Conservation (phyloP, 2,329 filamentous ascomycete genomes). For the Ambrosiella beaveri region DNA sequence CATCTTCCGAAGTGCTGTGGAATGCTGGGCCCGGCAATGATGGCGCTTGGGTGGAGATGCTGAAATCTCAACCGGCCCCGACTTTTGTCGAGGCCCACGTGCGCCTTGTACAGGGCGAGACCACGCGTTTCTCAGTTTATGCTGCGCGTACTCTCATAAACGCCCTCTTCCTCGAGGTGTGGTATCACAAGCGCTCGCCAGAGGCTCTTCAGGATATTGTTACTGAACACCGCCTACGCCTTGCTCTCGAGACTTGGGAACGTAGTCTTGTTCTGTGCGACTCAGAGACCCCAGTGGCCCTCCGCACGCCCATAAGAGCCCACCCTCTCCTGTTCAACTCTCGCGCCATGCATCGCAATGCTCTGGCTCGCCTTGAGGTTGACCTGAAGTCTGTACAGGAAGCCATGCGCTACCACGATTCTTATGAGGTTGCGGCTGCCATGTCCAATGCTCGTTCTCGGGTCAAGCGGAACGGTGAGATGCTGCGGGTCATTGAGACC, state of each 20-base stretch:
- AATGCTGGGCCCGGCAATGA: constrained; percentile 69
- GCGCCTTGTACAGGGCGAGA: constrained; percentile 85
- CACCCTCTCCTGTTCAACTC: constrained; percentile 86
- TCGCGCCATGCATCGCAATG: constrained; percentile 91
- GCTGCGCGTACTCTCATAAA: constrained; percentile 98
- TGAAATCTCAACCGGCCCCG: constrained; percentile 53
- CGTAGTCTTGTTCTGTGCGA: constrained; percentile 88
- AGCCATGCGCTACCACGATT: constrained; percentile 88
- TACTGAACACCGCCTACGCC: constrained; percentile 90
- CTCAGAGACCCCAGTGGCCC: constrained; percentile 59
- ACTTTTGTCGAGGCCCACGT: constrained; percentile 92
- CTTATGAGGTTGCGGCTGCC: constrained; percentile 87
- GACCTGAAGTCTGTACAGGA: constrained; percentile 93
- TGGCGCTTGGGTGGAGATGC: constrained; percentile 55
- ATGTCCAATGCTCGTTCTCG: constrained; percentile 91
- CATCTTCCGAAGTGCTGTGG: constrained; percentile 88
- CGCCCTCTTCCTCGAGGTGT: constrained; percentile 91
- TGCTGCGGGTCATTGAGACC: constrained; percentile 96
- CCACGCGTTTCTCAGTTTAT: constrained; percentile 84
- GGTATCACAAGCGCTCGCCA: constrained; percentile 98
- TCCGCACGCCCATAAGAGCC: constrained; percentile 25
- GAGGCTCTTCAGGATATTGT: constrained; percentile 94
- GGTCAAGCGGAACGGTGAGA: constrained; percentile 87
- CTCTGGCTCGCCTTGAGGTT: constrained; percentile 77
- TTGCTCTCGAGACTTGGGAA: constrained; percentile 97